Conservation (phyloP, 2,329 filamentous ascomycete species). For the Claviceps citrina region DNA sequence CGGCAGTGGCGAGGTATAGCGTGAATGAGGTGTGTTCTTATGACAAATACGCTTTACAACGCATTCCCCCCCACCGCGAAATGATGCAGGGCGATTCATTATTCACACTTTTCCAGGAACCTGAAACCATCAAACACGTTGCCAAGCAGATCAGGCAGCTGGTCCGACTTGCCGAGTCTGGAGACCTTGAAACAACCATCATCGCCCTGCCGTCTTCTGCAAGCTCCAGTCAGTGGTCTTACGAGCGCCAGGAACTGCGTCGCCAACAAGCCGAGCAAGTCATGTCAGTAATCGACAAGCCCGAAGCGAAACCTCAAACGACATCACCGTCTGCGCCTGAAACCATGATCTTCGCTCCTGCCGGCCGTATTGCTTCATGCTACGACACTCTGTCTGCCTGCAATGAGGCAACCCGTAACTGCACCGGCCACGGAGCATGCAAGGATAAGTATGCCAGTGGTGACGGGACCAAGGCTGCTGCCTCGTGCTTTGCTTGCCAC, state of each 20-base stretch:
- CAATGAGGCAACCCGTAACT: conserved; percentile 54
- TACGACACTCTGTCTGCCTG: conserved; percentile 58
- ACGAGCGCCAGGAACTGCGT: conserved; percentile 27
- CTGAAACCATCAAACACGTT: conserved; percentile 27
- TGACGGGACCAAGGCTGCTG: conserved; percentile 22
- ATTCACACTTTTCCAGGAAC: conserved; percentile 20
- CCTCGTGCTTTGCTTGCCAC: conserved; percentile 61
- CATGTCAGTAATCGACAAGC: conserved; percentile 22
- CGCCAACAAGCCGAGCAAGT: conserved; percentile 34
- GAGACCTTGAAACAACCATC: conserved; percentile 40
- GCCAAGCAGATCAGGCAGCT: conserved; percentile 30
- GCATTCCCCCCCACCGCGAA: background rate
- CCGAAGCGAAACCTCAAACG: conserved; percentile 11
- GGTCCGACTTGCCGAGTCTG: conserved; percentile 27
- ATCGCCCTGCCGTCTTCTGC: conserved; percentile 37
- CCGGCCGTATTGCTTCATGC: conserved; percentile 49
- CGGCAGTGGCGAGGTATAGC: conserved; percentile 10
- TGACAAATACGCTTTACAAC: background rate
- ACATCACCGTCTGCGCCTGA: conserved; percentile 12
- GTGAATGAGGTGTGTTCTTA: background rate
- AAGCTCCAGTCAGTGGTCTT: conserved; percentile 25
- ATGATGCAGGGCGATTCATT: background rate
- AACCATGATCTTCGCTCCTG: conserved; percentile 22
- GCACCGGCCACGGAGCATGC: conserved; percentile 71
- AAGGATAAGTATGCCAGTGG: conserved; percentile 43